Evolutionary conservation across 2,329 filamentous ascomycete genomes (phyloP).

Genomic region (Cladophialophora immunda): DNA sequence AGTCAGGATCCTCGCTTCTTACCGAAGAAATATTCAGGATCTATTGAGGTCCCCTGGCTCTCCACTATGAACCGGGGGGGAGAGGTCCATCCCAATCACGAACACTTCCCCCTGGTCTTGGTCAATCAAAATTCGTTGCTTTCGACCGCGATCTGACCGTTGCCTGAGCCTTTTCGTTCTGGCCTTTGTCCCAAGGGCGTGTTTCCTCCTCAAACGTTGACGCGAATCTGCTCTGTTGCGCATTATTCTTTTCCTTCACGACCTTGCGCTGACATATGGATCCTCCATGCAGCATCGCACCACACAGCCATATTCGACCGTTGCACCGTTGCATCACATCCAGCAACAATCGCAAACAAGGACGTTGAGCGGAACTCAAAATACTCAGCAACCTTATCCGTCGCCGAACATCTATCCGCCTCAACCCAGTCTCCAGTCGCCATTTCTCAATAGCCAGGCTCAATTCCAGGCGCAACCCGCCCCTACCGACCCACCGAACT

Average conservation of each 20-base stretch:
- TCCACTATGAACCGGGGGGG: constrained; percentile 15
- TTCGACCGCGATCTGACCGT: constrained; percentile 6
- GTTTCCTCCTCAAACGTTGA: constrained; percentile 12
- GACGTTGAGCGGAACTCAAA: constrained; percentile 34
- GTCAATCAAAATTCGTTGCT: constrained; percentile 14
- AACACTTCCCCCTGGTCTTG: constrained; percentile 6
- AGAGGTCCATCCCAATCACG: constrained; percentile 14
- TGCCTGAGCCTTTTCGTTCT: constrained; percentile 22
- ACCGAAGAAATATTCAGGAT: constrained; percentile 20
- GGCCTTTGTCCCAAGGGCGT: constrained; percentile 19
- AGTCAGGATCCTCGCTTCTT: constrained; percentile 23
- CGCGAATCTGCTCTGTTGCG: constrained; percentile 11
- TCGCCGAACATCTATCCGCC: constrained; percentile 37
- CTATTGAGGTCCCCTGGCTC: constrained; percentile 18
- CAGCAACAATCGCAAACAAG: constrained; percentile 45
- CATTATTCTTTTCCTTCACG: constrained; percentile 5
- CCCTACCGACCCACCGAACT: constrained; percentile 72
- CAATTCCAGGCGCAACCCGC: constrained; percentile 51
- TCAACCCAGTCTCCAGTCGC: constrained; percentile 53
- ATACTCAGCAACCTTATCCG: constrained; percentile 37
- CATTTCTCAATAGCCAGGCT: constrained; percentile 67
- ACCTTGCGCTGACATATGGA: constrained; percentile 33
- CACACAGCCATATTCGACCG: constrained; percentile 39
- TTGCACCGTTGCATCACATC: constrained; percentile 37
- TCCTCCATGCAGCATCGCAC: constrained; percentile 41